Base-by-base conservation (phyloP, 768 basidiomycete species). In the Lenzites betulinus region DNA sequence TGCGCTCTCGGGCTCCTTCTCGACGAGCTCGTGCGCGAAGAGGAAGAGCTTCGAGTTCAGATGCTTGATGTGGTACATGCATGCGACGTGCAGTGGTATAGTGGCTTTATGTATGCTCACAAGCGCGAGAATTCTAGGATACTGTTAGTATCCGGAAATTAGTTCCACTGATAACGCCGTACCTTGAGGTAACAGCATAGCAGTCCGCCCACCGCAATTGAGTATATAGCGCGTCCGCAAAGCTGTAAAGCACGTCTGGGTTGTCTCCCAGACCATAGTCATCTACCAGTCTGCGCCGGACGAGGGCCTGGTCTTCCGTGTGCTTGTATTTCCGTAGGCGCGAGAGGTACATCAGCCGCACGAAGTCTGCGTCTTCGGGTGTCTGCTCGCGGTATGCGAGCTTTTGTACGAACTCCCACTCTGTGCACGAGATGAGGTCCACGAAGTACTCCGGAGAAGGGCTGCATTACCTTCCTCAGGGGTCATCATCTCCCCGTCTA, bases 41-140 rank as follows among this genome's bases (percentile, higher is more conserved):
- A 99, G 89, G 77, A 98, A 99, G 7, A 99, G 83, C 66, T 90
- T 89, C 2, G 95, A 95, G 67, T 95, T 92, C 12, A 98, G 78
- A 71, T 96, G 89, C 25, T 88, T 85, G 20, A 98, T 80, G 73
- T 99, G 96, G 70, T 95, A 92, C 93, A 98, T 96, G 82, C 96
- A 98, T 3, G 96, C 95, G 35, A 99, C 88, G 70, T 99, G 96
- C 59, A 98, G 72, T 0, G 95, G 94, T 77, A 98, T 88, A 1
- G 96, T 93, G 7, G 90, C 83, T 30, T 87, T 86, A 71, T 99
- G 97, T 42, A 93, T 85, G 1, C 90, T 82, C n/a, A 92, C 88
- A 11, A 92, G 78, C 16, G 86, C 83, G 44, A 98, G 79, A 58
- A 98, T 97, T 67, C 96, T 96, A 71, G 23, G 13, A 22, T 12